These are phyloP conservation scores for Citrus trifoliata DNA, from an alignment of 345 rosid genomes.

Conservation along the genomic window DNA sequence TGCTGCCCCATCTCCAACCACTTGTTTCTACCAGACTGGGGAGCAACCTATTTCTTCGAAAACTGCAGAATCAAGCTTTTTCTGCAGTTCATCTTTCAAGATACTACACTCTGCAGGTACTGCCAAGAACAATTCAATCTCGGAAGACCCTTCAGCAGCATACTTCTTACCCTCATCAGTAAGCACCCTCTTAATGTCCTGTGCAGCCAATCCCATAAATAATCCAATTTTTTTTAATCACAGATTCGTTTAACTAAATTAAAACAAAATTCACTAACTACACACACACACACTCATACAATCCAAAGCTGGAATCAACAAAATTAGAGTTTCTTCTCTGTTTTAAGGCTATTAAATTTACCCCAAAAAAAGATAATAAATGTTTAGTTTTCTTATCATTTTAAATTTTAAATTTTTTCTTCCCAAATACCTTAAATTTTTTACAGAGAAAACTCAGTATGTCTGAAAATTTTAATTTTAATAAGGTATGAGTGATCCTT, in stretches of 20 bases:
- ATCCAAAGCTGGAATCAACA: background rate
- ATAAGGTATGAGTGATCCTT: too few species aligned
- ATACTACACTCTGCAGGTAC: conserved; percentile 63
- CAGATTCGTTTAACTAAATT: background rate
- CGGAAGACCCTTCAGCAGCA: conserved; percentile 67
- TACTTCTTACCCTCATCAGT: conserved; percentile 79
- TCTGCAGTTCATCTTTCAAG: conserved; percentile 67
- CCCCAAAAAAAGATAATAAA: too few species aligned
- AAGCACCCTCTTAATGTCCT: conserved; percentile 75
- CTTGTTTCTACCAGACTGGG: conserved; percentile 70
- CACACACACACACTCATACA: background rate
- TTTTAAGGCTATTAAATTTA: too few species aligned
- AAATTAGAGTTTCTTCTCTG: too few species aligned
- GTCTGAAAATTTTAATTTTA: too few species aligned
- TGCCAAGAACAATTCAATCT: conserved; percentile 76
- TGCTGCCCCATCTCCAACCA: conserved; percentile 92
- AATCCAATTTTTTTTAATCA: background rate
- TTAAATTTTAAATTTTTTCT: too few species aligned
- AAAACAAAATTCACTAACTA: background rate
- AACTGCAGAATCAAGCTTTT: conserved; percentile 53
- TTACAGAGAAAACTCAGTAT: too few species aligned
- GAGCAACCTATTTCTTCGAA: conserved; percentile 68
- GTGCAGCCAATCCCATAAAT: background rate
- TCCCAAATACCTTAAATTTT: too few species aligned
- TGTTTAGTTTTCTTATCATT: too few species aligned